Evolutionary conservation across 1,139 yeast species (phyloP), one percentile per base, ranked within the genome.

Genomic region (Pichia sp.): DNA sequence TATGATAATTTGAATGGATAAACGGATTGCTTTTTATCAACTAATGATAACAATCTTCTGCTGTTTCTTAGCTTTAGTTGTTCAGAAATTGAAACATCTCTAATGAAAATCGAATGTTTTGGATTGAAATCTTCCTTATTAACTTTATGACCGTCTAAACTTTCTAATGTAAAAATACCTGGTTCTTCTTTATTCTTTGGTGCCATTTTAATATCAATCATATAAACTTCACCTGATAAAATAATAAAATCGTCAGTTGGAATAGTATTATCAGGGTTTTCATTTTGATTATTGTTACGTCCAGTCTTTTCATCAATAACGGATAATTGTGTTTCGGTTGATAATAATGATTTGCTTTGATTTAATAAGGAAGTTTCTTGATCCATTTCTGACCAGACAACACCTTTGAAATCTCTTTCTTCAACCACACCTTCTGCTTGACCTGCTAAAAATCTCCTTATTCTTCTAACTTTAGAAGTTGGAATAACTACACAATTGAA

Each of bases 371-470:
- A 65, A 47, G 73, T 74, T 68, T 86, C 95, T 68, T 85, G 95
- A 64, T 84, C 86, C 40, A 82, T 75, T 66, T 85, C 92, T 48
- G 82, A 79, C 97, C 98, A 92, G 34, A 77, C 86, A 45, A 89
- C 94, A 61, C 96, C 97, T 68, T 89, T 88, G 67, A 83, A 85
- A 58, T 89, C 97, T 62, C 83, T 79, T 69, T 92, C 97, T 42
- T 90, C 92, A 55, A 90, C 95, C 50, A 87, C 75, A 60, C 88
- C 88, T 60, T 87, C 95, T 52, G 90, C 84, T 72, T 92, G 98
- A 47, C 98, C 98, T 30, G 96, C 95, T 63, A 92, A 78, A 62
- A 90, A 92, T 63, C 97, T 79, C 72, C 96, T 80, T 52, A 90
- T 76, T 66, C 96, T 78, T 70, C 98, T 82, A 39, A 92, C 85